Evolutionary conservation across 495 filamentous ascomycete species (phyloP).

Genomic region (Daldinia vernicosa): DNA sequence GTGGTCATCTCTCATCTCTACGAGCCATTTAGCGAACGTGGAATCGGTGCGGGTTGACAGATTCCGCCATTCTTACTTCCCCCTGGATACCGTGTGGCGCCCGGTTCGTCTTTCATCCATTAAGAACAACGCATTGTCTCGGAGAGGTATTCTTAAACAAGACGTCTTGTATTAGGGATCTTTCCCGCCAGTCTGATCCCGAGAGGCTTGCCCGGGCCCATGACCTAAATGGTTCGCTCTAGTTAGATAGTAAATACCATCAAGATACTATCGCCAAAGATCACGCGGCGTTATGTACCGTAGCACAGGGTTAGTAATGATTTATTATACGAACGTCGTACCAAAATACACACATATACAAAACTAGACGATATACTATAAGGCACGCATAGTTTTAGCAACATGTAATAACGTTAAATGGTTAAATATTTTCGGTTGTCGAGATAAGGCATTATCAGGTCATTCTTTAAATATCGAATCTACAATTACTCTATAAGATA

Average conservation of each 20-base stretch:
- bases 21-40: constrained; percentile 6
- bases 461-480: not conserved
- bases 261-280: not conserved
- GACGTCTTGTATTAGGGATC: not conserved
- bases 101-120: not conserved
- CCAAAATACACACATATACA: too few species aligned
- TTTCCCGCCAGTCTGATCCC: not conserved
- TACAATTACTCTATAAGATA: not conserved
- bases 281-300: not conserved
- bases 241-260: constrained; percentile 7
- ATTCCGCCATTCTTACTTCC: constrained; percentile 28
- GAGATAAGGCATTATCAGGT: too few species aligned
- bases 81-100: constrained; percentile 10
- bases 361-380: too few species aligned
- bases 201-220: constrained; percentile 1
- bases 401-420: too few species aligned
- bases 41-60: constrained; percentile 15
- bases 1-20: constrained; percentile 30
- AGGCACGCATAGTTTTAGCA: too few species aligned
- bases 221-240: not conserved
- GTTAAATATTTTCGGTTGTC: too few species aligned
- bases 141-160: constrained; percentile 9
- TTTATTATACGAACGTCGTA: not conserved
- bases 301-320: not conserved
- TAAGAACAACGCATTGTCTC: constrained; percentile 12